A percentile compares a stretch with the other conserved stretches of the same genome.
These are phyloP conservation scores for Aethionema arabicum DNA, from an alignment of 345 rosid genomes.

Conservation along the genomic window DNA sequence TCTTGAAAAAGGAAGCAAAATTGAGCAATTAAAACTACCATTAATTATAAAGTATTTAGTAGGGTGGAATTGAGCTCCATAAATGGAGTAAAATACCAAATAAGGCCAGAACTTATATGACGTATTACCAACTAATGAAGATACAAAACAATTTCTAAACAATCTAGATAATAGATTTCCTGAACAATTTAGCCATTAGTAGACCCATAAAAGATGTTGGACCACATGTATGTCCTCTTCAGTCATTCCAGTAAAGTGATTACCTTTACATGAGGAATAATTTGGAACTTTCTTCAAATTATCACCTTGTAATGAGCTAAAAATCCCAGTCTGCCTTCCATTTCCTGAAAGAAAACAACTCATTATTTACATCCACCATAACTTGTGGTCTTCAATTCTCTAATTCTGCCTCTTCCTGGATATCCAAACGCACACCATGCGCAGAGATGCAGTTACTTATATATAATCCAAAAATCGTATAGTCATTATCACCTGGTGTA, in stretches of 20 bases:
- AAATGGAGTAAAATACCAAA: constrained; percentile 15
- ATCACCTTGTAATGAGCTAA: constrained; percentile 24
- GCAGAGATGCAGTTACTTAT: not conserved
- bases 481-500: constrained; percentile 32
- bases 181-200: constrained; percentile 2
- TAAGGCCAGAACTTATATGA: not conserved
- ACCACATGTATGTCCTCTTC: not conserved
- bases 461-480: not conserved
- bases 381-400: constrained; percentile 1
- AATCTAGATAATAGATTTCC: not conserved
- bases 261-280: constrained; percentile 32
- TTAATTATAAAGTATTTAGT: not conserved
- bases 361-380: not conserved
- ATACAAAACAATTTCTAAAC: not conserved
- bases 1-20: not conserved
- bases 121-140: not conserved
- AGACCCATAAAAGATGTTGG: not conserved
- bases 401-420: not conserved
- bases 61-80: not conserved
- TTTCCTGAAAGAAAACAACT: constrained; percentile 23
- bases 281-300: constrained; percentile 27
- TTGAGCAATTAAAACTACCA: not conserved
- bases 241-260: constrained; percentile 12
- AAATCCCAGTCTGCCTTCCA: constrained; percentile 27
- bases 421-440: constrained; percentile 2